Percentiles rank a stretch among this genome's conserved stretches.
Conservation (phyloP, 805 yeast genomes). For the Saccharomycopsis sp. region DNA sequence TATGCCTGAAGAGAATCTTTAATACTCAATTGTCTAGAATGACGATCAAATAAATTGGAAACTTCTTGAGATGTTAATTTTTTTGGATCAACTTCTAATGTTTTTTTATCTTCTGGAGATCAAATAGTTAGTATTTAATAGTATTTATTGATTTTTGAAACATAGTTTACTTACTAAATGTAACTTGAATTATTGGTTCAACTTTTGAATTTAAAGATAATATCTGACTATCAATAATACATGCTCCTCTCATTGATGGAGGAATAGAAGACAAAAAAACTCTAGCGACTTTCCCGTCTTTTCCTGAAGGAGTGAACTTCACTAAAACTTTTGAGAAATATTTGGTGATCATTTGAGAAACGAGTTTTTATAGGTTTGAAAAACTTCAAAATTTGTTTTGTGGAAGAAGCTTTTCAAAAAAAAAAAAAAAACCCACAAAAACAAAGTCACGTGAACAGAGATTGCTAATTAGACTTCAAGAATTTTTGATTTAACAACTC, state of each 20-base stretch:
- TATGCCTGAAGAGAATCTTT: constrained; percentile 22
- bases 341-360: constrained; percentile 75
- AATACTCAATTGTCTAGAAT: constrained; percentile 56
- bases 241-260: constrained; percentile 50
- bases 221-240: constrained; percentile 56
- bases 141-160: neutral
- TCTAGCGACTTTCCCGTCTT: constrained; percentile 69
- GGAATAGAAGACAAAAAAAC: constrained; percentile 73
- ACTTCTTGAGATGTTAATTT: constrained; percentile 47
- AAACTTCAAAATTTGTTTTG: too few relatives aligned
- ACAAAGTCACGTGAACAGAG: too few relatives aligned
- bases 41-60: constrained; percentile 59
- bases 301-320: constrained; percentile 66
- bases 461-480: too few relatives aligned
- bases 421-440: too few relatives aligned
- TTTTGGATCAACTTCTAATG: constrained; percentile 57
- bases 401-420: too few relatives aligned
- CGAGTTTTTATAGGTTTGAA: too few relatives aligned
- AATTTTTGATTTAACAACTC: too few relatives aligned
- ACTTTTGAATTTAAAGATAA: constrained; percentile 35
- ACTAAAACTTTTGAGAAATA: constrained; percentile 72
- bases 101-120: constrained; percentile 53
- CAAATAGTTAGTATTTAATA: neutral
- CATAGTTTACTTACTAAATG: constrained; percentile 35
- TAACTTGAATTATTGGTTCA: constrained; percentile 58